Percentiles rank a stretch among this genome's conserved stretches.
These are phyloP conservation scores for Myrmaecium sp. DNA, from an alignment of 2,329 filamentous ascomycete genomes.

Conservation along the genomic window DNA sequence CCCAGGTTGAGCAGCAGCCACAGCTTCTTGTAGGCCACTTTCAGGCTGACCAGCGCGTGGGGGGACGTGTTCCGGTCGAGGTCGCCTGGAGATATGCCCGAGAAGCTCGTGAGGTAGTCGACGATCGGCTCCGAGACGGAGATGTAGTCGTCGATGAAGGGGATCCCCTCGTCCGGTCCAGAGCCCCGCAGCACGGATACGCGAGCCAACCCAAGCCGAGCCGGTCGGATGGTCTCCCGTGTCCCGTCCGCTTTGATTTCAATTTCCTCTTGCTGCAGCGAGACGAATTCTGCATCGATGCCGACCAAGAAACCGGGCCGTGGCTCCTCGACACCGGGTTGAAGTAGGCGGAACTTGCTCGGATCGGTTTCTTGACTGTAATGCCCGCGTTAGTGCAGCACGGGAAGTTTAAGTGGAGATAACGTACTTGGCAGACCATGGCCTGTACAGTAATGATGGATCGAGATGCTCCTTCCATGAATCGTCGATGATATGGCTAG, in stretches of 20 bases:
- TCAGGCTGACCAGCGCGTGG: constrained; percentile 74
- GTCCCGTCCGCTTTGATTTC: constrained; percentile 92
- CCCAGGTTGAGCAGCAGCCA: constrained; percentile 93
- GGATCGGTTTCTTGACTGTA: constrained; percentile 21
- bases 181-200: constrained; percentile 76
- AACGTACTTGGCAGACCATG: constrained; percentile 38
- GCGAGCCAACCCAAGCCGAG: constrained; percentile 78
- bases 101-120: constrained; percentile 89
- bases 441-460: constrained; percentile 66
- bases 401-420: constrained; percentile 5
- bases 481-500: constrained; percentile 67
- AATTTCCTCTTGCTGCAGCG: constrained; percentile 81
- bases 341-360: constrained; percentile 44
- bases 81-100: constrained; percentile 74
- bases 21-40: constrained; percentile 91
- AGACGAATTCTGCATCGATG: constrained; percentile 91
- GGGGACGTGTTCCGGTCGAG: constrained; percentile 61
- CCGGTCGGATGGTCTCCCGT: constrained; percentile 79
- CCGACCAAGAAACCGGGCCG: constrained; percentile 61
- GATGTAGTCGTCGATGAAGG: constrained; percentile 97
- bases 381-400: constrained; percentile 20
- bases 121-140: constrained; percentile 79
- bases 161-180: constrained; percentile 60
- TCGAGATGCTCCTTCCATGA: constrained; percentile 77
- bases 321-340: constrained; percentile 45